Conservation (phyloP, 345 rosid species). For the Ricinus communis region DNA sequence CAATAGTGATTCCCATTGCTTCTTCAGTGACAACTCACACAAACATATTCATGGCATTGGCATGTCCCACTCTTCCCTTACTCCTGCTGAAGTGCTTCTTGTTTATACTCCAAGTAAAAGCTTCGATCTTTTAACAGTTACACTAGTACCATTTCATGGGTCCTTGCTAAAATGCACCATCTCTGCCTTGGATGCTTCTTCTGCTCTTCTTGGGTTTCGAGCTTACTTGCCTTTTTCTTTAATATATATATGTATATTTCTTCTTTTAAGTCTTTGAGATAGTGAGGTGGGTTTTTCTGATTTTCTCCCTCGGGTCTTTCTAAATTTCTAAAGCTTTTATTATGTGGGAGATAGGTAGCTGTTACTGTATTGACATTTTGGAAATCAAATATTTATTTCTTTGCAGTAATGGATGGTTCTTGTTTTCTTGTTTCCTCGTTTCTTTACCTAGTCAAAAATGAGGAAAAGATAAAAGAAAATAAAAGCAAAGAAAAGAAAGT, state of each 20-base stretch:
- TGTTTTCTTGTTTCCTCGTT: not conserved
- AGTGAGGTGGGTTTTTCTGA: not conserved
- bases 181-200: constrained; percentile 25
- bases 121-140: not conserved
- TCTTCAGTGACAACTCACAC: not conserved
- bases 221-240: not conserved
- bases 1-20: not conserved
- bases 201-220: constrained; percentile 14
- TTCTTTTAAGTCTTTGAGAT: not conserved
- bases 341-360: not conserved
- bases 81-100: not conserved
- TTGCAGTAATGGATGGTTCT: not conserved
- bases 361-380: not conserved
- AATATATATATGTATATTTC: no score
- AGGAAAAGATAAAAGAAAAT: not conserved
- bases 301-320: not conserved
- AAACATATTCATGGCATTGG: not conserved
- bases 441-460: not conserved
- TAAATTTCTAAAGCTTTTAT: no score
- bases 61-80: not conserved
- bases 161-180: constrained; percentile 15
- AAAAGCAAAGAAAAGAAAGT: not conserved
- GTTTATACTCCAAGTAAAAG: not conserved
- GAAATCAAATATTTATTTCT: not conserved
- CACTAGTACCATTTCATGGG: not conserved